These are phyloP conservation scores for Blastocystis sp. DNA, from an alignment of 352 stramenopile genomes.

Conservation along the genomic window DNA sequence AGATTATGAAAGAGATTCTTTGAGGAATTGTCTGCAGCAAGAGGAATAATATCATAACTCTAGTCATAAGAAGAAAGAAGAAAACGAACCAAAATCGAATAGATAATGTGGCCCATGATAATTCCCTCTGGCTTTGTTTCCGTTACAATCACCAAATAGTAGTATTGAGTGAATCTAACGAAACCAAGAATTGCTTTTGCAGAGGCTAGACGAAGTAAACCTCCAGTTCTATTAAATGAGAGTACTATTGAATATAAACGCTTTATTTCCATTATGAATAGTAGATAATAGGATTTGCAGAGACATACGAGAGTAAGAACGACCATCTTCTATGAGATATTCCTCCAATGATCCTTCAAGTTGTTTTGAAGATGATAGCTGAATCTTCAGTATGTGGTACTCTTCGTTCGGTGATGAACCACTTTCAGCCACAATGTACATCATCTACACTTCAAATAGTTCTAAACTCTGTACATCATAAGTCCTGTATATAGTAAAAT, in stretches of 20 bases:
- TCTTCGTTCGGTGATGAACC: background rate
- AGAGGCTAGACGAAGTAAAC: constrained; percentile 73
- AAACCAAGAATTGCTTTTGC: constrained; percentile 95
- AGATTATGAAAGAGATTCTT: constrained; percentile 74
- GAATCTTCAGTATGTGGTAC: constrained; percentile 39
- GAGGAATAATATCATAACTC: constrained; percentile 67
- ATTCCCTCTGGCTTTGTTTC: constrained; percentile 92
- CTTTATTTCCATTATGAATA: constrained; percentile 70
- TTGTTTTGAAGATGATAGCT: background rate
- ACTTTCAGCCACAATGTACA: constrained; percentile 32
- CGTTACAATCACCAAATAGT: constrained; percentile 96
- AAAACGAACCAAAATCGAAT: constrained; percentile 81
- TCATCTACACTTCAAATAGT: background rate
- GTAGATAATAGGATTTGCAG: constrained; percentile 66
- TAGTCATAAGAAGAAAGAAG: constrained; percentile 6
- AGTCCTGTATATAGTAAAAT: constrained; percentile 31
- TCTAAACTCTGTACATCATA: background rate
- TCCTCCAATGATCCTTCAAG: constrained; percentile 34
- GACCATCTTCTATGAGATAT: constrained; percentile 68
- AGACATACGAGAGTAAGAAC: constrained; percentile 65
- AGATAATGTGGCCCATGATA: constrained; percentile 88
- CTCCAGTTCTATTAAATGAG: constrained; percentile 33
- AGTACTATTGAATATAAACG: constrained; percentile 58
- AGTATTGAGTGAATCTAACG: constrained; percentile 93
- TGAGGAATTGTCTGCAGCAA: constrained; percentile 67